Base-by-base conservation (phyloP, 805 yeast species). In the Kodamaea sagamina region DNA sequence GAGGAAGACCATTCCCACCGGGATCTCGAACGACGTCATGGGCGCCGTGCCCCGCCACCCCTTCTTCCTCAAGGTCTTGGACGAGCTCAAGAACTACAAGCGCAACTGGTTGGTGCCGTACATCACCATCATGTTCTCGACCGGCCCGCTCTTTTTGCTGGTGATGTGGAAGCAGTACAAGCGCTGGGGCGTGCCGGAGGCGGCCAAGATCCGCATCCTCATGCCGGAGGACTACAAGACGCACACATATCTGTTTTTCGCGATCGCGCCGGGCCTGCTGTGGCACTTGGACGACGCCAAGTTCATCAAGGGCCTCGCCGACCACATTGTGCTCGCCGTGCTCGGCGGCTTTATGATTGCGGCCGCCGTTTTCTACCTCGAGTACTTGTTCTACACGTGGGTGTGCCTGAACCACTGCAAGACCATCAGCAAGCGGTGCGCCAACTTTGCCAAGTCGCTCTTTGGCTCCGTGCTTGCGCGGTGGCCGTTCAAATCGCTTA, bases 221-320 rank as follows among this genome's bases (percentile, higher is more conserved):
- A 76, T 81, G 68, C 92, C 95, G 4, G 61, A 65, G 28, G 89
- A 85, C 59, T 86, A 87, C 63, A 86, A 85, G 58, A 68, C 77
- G 46, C 75, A 74, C 48, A 57, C 73, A 1, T 67, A 74, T 51
- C 76, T 89, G 0, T 86, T 86, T 59, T 89, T 90, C 63, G 73
- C 80, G 29, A 83, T 87, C 43, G 71, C 88, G 0, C 77, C 79
- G 43, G 97, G 97, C 36, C 86, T 95, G 0, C 86, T 95, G 18
- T 90, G 97, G 97, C 97, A 90, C 65, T 67, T 79, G 56, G 88
- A 82, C 51, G 97, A 90, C 62, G 96, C 97, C 8, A 74, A 80
- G 42, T 78, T 87, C 58, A 79, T 89, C 63, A 81, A 86, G 57
- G 67, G 78, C 6, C 66, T 89, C 64, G 89, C 87, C 12, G 74